These are phyloP conservation scores for Alisma plantagoaquatica DNA, from an alignment of 106 monocot genomes.

Conservation along the genomic window DNA sequence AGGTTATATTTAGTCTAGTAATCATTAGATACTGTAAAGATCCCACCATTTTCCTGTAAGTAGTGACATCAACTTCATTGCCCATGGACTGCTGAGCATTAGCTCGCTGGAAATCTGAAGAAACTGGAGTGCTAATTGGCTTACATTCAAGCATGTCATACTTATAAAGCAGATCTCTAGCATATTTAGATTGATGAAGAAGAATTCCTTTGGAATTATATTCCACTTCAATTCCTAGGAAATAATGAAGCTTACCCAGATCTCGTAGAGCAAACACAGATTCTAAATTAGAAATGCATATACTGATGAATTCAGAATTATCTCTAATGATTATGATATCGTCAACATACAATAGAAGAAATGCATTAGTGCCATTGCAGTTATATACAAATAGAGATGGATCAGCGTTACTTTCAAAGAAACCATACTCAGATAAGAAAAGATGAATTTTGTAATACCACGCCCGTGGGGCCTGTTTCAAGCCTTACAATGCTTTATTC, in stretches of 20 bases:
- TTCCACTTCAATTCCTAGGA: not conserved
- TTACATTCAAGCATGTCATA: not conserved
- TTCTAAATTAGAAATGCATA: not conserved
- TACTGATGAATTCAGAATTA: not conserved
- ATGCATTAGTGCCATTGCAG: not conserved
- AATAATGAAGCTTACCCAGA: not conserved
- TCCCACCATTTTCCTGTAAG: not conserved
- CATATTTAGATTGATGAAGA: not conserved
- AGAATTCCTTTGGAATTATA: not conserved
- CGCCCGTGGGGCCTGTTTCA: not conserved
- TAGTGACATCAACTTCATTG: not conserved
- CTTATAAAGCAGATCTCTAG: not conserved
- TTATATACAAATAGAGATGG: not conserved
- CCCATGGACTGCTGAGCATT: not conserved
- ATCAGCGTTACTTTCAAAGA: not conserved
- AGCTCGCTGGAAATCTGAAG: no score
- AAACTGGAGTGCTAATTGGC: not conserved
- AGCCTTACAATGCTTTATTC: not conserved
- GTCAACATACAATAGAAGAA: not conserved
- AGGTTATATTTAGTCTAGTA: not conserved
- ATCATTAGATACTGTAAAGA: not conserved
- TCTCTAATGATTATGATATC: not conserved
- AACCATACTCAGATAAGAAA: not conserved
- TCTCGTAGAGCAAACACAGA: not conserved
- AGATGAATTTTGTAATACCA: not conserved